Conservation (phyloP, 495 filamentous ascomycete genomes). For the Lasiosphaeriaceae sp. region DNA sequence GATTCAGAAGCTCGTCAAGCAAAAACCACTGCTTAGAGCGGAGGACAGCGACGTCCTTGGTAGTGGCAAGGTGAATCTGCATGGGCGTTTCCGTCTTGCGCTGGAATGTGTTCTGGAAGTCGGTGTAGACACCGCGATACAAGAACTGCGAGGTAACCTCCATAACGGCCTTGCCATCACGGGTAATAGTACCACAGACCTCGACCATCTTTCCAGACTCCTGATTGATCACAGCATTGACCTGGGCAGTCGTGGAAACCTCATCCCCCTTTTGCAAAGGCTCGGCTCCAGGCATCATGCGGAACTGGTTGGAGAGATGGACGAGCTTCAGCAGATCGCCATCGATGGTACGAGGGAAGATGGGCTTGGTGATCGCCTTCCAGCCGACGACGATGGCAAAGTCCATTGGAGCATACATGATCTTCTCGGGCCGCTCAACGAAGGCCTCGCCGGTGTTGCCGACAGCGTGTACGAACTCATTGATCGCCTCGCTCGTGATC, state of each 20-base stretch:
- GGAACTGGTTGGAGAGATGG: constrained; percentile 93
- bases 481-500: constrained; percentile 87
- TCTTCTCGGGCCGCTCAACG: constrained; percentile 91
- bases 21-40: constrained; percentile 97
- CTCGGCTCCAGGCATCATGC: constrained; percentile 94
- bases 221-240: constrained; percentile 97
- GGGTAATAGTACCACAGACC: constrained; percentile 90
- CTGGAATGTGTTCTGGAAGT: constrained; percentile 98
- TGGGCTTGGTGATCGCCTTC: constrained; percentile 98
- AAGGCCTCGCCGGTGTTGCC: constrained; percentile 99
- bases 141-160: constrained; percentile 97
- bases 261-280: constrained; percentile 92
- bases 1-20: constrained; percentile 55
- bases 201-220: constrained; percentile 99
- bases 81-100: constrained; percentile 94
- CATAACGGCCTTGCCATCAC: constrained; percentile 88
- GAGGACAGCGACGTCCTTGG: constrained; percentile 88
- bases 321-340: constrained; percentile 93
- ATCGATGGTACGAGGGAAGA: constrained; percentile 92
- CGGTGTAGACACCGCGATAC: constrained; percentile 86
- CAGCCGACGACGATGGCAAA: constrained; percentile 98
- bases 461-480: constrained; percentile 97
- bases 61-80: constrained; percentile 80
- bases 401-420: constrained; percentile 95
- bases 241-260: constrained; percentile 87